phyloP scores from a whole-genome alignment of 768 basidiomycete genomes.

The Termitomyces eurrhizus region DNA sequence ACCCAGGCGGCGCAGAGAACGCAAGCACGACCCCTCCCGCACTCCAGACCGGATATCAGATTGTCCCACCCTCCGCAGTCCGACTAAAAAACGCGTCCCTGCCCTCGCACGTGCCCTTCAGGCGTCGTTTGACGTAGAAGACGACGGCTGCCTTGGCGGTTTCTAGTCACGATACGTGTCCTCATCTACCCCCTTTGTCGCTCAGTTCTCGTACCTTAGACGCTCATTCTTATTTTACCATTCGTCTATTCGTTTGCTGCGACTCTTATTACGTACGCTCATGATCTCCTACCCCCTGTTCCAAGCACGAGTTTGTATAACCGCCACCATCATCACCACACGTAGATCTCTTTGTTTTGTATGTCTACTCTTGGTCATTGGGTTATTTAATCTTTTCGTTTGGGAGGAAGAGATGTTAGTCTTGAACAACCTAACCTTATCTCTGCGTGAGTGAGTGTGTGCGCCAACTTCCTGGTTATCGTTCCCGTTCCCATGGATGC shows the following conservation, averaged over 20 bases:
- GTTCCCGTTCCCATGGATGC: no score
- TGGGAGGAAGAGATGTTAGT: no score
- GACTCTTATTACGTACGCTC: not conserved
- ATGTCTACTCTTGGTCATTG: not conserved
- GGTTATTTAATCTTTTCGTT: not conserved
- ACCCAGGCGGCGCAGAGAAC: constrained; percentile 24
- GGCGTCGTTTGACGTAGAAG: constrained; percentile 25
- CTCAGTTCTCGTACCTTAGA: not conserved
- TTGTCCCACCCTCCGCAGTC: constrained; percentile 7
- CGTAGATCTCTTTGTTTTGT: not conserved
- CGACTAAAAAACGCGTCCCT: constrained; percentile 14
- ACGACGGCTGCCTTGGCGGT: constrained; percentile 42
- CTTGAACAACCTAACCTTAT: no score
- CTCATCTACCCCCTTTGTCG: no score
- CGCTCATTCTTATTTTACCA: not conserved
- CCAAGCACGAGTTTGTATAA: not conserved
- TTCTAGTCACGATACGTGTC: constrained; percentile 23
- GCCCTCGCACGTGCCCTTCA: constrained; percentile 13
- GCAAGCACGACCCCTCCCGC: constrained; percentile 31
- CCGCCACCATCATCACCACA: not conserved
- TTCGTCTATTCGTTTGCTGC: not conserved
- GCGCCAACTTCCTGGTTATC: no score
- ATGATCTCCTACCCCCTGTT: not conserved
- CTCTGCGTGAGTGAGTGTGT: no score
- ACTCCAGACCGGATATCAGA: constrained; percentile 38